Conservation (phyloP, 768 basidiomycete genomes). For the Lanmaoa rubissima region DNA sequence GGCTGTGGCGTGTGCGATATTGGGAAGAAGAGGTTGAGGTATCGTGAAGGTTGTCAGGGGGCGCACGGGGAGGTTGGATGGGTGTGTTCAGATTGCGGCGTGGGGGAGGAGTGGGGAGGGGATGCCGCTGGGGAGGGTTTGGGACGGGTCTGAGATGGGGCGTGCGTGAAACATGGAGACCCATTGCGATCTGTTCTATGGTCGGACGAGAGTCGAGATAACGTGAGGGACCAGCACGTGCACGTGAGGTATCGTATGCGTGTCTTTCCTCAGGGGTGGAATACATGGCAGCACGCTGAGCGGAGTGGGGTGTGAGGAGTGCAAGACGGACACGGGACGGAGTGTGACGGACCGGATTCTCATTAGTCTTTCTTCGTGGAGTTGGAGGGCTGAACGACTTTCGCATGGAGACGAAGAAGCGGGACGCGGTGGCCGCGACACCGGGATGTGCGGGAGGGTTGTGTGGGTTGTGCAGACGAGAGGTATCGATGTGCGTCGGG, state of each 20-base stretch:
- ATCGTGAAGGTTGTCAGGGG: slow-evolving; percentile 24
- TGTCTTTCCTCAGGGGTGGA: slow-evolving; percentile 43
- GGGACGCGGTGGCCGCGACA: slow-evolving; percentile 25
- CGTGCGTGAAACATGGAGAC: slow-evolving; percentile 72
- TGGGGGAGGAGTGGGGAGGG: slow-evolving; percentile 16
- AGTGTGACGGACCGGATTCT: slow-evolving; percentile 17
- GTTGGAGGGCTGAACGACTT: slow-evolving; percentile 25
- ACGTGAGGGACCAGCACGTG: slow-evolving; percentile 38
- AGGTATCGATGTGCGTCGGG: slow-evolving; percentile 11
- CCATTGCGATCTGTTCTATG: slow-evolving; percentile 79
- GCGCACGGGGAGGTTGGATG: slow-evolving; percentile 21
- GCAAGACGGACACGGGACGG: background rate
- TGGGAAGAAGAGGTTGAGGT: slow-evolving; percentile 23
- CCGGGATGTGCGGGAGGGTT: slow-evolving; percentile 4
- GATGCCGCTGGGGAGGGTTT: slow-evolving; percentile 20
- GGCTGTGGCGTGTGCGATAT: slow-evolving; percentile 27
- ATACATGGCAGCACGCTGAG: slow-evolving; percentile 37
- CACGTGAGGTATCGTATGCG: slow-evolving; percentile 31
- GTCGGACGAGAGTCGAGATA: slow-evolving; percentile 53
- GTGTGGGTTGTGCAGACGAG: background rate
- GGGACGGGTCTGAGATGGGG: slow-evolving; percentile 57
- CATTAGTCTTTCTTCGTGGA: slow-evolving; percentile 21
- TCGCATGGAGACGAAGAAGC: slow-evolving; percentile 31
- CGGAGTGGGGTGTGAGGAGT: slow-evolving; percentile 7
- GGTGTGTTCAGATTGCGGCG: slow-evolving; percentile 26